Conservation (phyloP, 140 eudicot species). For the Ambrosia hybrid region DNA sequence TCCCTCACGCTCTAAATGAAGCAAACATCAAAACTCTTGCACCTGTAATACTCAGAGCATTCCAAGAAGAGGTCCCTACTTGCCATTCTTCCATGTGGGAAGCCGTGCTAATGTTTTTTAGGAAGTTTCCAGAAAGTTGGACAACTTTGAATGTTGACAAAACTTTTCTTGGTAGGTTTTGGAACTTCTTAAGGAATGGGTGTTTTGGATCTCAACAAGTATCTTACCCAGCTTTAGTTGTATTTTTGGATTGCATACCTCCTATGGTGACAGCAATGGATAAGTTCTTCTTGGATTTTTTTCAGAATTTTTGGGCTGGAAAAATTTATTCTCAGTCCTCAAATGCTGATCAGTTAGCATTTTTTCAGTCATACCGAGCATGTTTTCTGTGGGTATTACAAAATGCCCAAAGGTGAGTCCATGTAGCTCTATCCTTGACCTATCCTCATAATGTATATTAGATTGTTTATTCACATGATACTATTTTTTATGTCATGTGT, state of each 20-base stretch:
- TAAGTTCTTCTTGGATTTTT: slow-evolving; percentile 64
- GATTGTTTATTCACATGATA: background rate
- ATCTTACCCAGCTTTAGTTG: slow-evolving; percentile 80
- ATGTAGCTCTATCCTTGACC: background rate
- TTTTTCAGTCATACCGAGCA: slow-evolving; percentile 62
- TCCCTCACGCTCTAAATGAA: slow-evolving; percentile 61
- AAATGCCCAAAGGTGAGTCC: slow-evolving; percentile 68
- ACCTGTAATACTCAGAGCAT: slow-evolving; percentile 69
- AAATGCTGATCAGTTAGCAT: slow-evolving; percentile 49
- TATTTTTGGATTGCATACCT: slow-evolving; percentile 70
- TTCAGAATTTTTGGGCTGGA: slow-evolving; percentile 85
- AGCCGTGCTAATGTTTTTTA: slow-evolving; percentile 53
- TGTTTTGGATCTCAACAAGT: slow-evolving; percentile 96
- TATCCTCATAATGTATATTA: background rate
- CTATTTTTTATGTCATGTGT: background rate
- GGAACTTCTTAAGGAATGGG: slow-evolving; percentile 76
- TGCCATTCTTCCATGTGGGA: slow-evolving; percentile 98
- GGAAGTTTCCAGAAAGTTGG: slow-evolving; percentile 80
- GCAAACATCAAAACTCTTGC: slow-evolving; percentile 57
- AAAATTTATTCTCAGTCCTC: slow-evolving; percentile 50
- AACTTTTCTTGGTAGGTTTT: slow-evolving; percentile 51
- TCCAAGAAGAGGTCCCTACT: slow-evolving; percentile 75
- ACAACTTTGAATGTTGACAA: slow-evolving; percentile 53
- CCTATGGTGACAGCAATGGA: slow-evolving; percentile 44
- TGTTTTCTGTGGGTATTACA: slow-evolving; percentile 69